phyloP scores from a whole-genome alignment of 495 filamentous ascomycete species.

The Hypomontagnella submonticulosa region DNA sequence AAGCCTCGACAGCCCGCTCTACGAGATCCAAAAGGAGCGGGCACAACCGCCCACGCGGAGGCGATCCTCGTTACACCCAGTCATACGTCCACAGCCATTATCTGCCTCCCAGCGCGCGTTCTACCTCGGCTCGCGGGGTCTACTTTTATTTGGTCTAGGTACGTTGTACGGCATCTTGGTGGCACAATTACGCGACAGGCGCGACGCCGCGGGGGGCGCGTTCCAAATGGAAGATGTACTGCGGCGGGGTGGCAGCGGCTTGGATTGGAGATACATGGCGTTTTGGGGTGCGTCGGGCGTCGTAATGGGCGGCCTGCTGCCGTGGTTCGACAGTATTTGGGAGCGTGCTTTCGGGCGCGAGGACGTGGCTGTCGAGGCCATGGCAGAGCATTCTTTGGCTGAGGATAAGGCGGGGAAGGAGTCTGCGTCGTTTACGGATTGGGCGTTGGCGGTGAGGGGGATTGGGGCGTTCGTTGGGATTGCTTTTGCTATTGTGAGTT shows the following conservation, averaged over 20 bases:
- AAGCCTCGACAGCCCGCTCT: constrained; percentile 44
- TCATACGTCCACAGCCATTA: constrained; percentile 17
- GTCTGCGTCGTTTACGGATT: constrained; percentile 63
- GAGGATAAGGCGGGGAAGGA: constrained; percentile 38
- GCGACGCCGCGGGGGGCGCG: constrained; percentile 50
- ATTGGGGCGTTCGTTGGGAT: constrained; percentile 96
- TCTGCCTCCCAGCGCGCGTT: constrained; percentile 36
- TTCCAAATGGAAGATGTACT: constrained; percentile 68
- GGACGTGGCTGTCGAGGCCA: constrained; percentile 28
- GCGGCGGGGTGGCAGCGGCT: constrained; percentile 48
- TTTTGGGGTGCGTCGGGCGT: constrained; percentile 88
- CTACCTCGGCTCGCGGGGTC: constrained; percentile 63
- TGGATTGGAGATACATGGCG: constrained; percentile 74
- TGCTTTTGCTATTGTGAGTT: constrained; percentile 90
- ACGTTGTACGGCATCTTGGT: constrained; percentile 86
- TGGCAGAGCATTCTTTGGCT: constrained; percentile 18
- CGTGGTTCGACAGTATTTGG: constrained; percentile 82
- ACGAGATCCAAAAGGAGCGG: constrained; percentile 45
- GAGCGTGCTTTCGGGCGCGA: constrained; percentile 48
- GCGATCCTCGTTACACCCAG: constrained; percentile 40
- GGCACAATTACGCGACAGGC: constrained; percentile 68
- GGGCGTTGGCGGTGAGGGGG: constrained; percentile 84
- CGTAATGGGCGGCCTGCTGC: constrained; percentile 78
- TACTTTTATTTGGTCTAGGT: constrained; percentile 82
- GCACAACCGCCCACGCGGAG: constrained; percentile 29